Percentiles rank a stretch among this genome's conserved stretches.
Evolutionary conservation across 768 basidiomycete genomes (phyloP).

Genomic region (Russula virescens): DNA sequence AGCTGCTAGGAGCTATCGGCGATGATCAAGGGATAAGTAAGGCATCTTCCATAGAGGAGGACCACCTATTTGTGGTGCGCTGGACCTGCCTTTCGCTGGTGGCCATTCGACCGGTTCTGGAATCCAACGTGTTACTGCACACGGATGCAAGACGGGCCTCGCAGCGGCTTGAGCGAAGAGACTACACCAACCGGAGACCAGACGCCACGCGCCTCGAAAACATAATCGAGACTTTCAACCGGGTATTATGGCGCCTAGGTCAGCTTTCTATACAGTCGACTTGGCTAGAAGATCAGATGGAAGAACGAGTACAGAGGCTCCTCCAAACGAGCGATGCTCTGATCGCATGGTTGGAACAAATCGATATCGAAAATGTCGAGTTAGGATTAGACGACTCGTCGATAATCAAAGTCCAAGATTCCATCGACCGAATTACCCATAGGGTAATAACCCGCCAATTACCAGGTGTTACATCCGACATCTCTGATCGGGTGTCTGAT

Average conservation of each 20-base stretch:
- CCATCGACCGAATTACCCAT: no score
- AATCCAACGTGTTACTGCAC: no score
- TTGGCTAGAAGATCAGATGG: neutral
- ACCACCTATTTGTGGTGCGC: neutral
- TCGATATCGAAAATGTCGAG: no score
- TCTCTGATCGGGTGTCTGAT: no score
- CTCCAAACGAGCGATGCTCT: no score
- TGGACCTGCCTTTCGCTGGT: slow-evolving; percentile 21
- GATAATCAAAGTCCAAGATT: no score
- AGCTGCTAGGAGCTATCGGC: slow-evolving; percentile 3
- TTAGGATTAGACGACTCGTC: no score
- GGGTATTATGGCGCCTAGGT: neutral
- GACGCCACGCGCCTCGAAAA: neutral
- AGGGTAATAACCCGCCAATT: no score
- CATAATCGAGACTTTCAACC: neutral
- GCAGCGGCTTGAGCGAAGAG: neutral
- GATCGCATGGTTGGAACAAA: no score
- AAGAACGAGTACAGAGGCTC: neutral
- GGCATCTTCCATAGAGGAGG: neutral
- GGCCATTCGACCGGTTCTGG: slow-evolving; percentile 3
- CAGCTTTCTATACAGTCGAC: neutral
- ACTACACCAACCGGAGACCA: neutral
- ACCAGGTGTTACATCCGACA: no score
- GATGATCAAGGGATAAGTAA: neutral
- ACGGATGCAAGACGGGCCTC: neutral